Evolutionary conservation across 2,329 filamentous ascomycete genomes (phyloP).

Genomic region (Xylaria digitata): DNA sequence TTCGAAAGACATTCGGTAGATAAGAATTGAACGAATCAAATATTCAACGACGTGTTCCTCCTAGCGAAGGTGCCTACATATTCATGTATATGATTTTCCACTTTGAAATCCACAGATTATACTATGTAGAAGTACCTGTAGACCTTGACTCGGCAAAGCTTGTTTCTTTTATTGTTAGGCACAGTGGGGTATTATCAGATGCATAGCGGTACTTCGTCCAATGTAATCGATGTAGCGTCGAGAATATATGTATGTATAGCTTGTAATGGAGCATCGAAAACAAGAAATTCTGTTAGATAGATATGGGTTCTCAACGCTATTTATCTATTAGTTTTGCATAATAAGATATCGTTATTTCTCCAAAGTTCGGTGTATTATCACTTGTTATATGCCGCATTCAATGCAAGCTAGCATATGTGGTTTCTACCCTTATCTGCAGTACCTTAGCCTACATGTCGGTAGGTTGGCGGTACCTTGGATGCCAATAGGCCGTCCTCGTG

Average conservation of each 20-base stretch:
- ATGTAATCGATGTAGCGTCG: not conserved
- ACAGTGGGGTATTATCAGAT: too few relatives aligned
- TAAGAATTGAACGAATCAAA: not conserved
- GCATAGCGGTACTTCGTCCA: not conserved
- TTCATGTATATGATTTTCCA: constrained; percentile 1
- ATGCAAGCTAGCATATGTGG: too few relatives aligned
- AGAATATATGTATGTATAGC: not conserved
- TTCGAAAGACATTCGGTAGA: not conserved
- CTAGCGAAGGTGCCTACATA: not conserved
- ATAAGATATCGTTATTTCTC: not conserved
- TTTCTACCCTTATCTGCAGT: too few relatives aligned
- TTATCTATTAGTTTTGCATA: not conserved
- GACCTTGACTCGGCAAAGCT: not conserved
- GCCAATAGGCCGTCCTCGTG: not conserved
- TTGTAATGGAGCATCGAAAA: not conserved
- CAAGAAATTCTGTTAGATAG: not conserved
- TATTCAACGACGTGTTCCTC: not conserved
- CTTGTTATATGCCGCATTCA: too few relatives aligned
- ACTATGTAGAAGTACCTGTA: not conserved
- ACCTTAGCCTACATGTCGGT: too few relatives aligned
- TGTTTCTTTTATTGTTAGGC: not conserved
- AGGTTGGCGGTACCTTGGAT: too few relatives aligned
- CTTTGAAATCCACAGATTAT: not conserved
- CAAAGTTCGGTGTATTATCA: too few relatives aligned
- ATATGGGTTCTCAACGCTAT: not conserved